phyloP scores from a whole-genome alignment of 2,329 filamentous ascomycete genomes.

The Fusarium equiseti region DNA sequence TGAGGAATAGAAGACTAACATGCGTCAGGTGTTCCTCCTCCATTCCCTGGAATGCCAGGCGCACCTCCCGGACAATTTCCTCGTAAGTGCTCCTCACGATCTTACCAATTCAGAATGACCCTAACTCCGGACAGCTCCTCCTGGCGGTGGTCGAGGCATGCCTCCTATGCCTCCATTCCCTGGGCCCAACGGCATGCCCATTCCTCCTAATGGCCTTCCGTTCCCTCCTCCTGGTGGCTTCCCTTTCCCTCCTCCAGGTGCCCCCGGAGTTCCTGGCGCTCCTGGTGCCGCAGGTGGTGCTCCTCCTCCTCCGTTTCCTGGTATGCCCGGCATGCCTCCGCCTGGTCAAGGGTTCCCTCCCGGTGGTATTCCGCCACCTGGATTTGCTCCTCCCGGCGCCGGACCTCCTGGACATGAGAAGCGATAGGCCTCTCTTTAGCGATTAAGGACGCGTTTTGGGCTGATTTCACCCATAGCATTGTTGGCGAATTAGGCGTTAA shows the following conservation, averaged over 20 bases:
- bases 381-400: slow-evolving; percentile 52
- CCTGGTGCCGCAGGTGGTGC: slow-evolving; percentile 46
- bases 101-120: background rate
- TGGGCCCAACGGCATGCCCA: slow-evolving; percentile 59
- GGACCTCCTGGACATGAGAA: slow-evolving; percentile 56
- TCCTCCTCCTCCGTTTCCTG: slow-evolving; percentile 50
- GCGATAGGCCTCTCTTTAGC: slow-evolving; percentile 48
- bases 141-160: slow-evolving; percentile 65
- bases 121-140: slow-evolving; percentile 56
- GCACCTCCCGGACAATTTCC: slow-evolving; percentile 58
- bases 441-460: slow-evolving; percentile 19
- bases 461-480: slow-evolving; percentile 44
- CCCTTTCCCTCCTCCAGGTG: slow-evolving; percentile 56
- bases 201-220: slow-evolving; percentile 57
- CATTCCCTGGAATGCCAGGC: slow-evolving; percentile 66
- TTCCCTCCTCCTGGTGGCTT: slow-evolving; percentile 46
- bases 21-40: slow-evolving; percentile 66
- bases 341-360: slow-evolving; percentile 60
- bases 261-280: slow-evolving; percentile 50
- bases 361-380: slow-evolving; percentile 50
- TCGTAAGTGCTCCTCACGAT: slow-evolving; percentile 60
- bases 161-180: slow-evolving; percentile 60
- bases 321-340: slow-evolving; percentile 55
- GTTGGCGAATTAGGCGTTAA: slow-evolving; percentile 52
- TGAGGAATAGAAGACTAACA: slow-evolving; percentile 19